phyloP scores from a whole-genome alignment of 192 early-diverging fungal genomes.

The Backusella liffmaniae region DNA sequence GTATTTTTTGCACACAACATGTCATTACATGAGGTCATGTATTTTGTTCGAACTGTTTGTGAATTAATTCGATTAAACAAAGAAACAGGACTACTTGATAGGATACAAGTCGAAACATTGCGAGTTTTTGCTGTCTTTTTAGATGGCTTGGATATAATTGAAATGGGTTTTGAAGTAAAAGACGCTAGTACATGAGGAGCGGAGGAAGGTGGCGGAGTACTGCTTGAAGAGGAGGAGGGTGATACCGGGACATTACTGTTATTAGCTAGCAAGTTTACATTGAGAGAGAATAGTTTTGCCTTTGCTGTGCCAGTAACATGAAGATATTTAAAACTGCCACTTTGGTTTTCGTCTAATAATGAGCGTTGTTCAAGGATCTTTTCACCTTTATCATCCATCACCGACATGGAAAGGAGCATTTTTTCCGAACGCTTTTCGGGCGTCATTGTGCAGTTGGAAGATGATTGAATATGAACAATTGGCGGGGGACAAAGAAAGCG shows the following conservation, averaged over 20 bases:
- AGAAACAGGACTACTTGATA: slow-evolving; percentile 75
- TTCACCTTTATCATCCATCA: slow-evolving; percentile 40
- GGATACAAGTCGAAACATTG: slow-evolving; percentile 75
- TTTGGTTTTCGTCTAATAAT: slow-evolving; percentile 51
- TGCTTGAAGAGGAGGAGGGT: background rate
- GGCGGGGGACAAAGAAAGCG: slow-evolving; percentile 80
- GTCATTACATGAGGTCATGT: slow-evolving; percentile 64
- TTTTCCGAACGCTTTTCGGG: slow-evolving; percentile 20
- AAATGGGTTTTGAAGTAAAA: slow-evolving; percentile 73
- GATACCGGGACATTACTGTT: background rate
- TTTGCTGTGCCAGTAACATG: slow-evolving; percentile 81
- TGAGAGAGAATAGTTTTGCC: slow-evolving; percentile 73
- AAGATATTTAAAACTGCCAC: slow-evolving; percentile 71
- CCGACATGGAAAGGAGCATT: slow-evolving; percentile 62
- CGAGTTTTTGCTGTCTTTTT: slow-evolving; percentile 87
- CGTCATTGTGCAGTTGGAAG: slow-evolving; percentile 10
- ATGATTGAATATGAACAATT: slow-evolving; percentile 58
- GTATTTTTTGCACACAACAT: slow-evolving; percentile 59
- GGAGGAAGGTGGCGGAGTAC: background rate
- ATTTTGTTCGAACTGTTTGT: slow-evolving; percentile 88
- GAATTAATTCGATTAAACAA: slow-evolving; percentile 91
- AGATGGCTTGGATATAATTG: slow-evolving; percentile 91
- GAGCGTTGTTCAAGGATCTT: slow-evolving; percentile 34
- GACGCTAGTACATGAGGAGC: slow-evolving; percentile 37
- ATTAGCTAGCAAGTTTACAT: slow-evolving; percentile 47